Evolutionary conservation across 2,329 filamentous ascomycete genomes (phyloP).

Genomic region (Drechslerella coelobrocha): DNA sequence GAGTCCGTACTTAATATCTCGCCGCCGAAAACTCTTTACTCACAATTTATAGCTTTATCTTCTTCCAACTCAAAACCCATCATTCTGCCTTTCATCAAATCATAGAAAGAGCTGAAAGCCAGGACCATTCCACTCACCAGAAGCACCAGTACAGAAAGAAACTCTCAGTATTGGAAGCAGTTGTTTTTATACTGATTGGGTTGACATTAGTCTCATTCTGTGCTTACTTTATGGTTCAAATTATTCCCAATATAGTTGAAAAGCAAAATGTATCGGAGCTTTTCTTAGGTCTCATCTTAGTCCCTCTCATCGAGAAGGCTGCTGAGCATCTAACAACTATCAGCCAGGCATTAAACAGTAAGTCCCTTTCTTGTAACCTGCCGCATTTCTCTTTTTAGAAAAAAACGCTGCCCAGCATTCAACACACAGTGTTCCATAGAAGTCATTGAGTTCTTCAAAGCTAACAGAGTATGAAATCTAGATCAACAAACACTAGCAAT

Average conservation of each 20-base stretch:
- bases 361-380: neutral
- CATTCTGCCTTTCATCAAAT: constrained; percentile 38
- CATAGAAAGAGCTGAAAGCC: constrained; percentile 33
- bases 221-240: constrained; percentile 45
- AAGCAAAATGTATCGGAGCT: constrained; percentile 63
- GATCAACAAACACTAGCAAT: constrained; percentile 77
- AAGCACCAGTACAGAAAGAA: constrained; percentile 38
- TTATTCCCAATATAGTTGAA: constrained; percentile 40
- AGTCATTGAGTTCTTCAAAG: too few relatives aligned
- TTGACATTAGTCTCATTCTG: constrained; percentile 41
- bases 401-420: neutral
- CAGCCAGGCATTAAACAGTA: constrained; percentile 80
- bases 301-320: constrained; percentile 83
- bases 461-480: too few relatives aligned
- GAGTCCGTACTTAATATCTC: neutral
- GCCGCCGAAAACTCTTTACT: neutral
- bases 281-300: constrained; percentile 75
- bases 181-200: constrained; percentile 32
- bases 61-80: constrained; percentile 49
- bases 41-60: constrained; percentile 26
- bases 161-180: constrained; percentile 42
- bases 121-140: constrained; percentile 32
- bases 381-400: neutral
- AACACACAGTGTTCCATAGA: too few relatives aligned
- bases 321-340: constrained; percentile 84